Evolutionary conservation across 352 stramenopile species (phyloP), one percentile per base, ranked within the genome.

Genomic region (Achlya hypogyna): DNA sequence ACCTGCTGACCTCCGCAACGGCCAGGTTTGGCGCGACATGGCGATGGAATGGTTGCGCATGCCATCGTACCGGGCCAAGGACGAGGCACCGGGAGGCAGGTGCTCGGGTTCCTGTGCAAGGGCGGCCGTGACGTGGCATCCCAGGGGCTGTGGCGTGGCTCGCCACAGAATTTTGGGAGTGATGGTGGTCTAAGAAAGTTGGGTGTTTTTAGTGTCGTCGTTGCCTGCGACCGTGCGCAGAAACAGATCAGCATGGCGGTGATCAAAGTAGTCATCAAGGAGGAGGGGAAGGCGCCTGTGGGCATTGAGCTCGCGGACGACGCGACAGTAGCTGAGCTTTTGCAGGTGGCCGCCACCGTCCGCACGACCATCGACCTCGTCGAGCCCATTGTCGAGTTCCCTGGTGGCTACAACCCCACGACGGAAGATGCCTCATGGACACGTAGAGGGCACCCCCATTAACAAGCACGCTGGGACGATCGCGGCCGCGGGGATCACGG

Each of bases 381-480:
- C 20, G 54, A 52, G 14, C 14, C 31, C 20, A 51, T 28, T 12
- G 9, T 64, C 54, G 54, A 64, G 16, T 64, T 64, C 28, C 54
- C 54, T 27, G 54, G 54, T 64, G 52, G 38, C 23, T 8, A 38
- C 49, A 20, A 20, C 28, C 49, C 6, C 25, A 5, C 20, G n/a
- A 27, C 6, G 9, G 49, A 16, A 20, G 16, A 18, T 63, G 53
- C 6, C 12, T 63, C 38, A 45, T 49, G 23, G 5, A 22, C 20
- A 16, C 20, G 8, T 64, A 64, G 54, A 64, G 54, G 54, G 54
- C 18, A 45, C 22, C 20, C n/a, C n/a, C 20, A 51, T 64, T 51
- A 34, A 35, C 9, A 38, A 45, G 6, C 38, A 45, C 38, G 38
- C 27, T 9, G 54, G 54, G 10, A n/a, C 54, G 22, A 22, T 64